A percentile compares a stretch with the other conserved stretches of the same genome.
phyloP scores from a whole-genome alignment of 495 filamentous ascomycete genomes.

The Haplographium delicatum region DNA sequence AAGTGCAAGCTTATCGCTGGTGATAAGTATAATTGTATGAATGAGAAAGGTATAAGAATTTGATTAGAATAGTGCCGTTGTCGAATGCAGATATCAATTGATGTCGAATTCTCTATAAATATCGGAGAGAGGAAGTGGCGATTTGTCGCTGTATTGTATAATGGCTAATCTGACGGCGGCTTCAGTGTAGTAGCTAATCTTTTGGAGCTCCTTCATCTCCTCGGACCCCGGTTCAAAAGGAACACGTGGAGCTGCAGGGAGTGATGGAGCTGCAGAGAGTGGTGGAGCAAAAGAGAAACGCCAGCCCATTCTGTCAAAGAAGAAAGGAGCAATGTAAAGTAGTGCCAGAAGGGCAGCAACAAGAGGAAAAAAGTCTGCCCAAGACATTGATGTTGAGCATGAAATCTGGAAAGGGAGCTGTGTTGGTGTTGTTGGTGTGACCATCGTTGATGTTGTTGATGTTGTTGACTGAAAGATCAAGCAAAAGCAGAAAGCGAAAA shows the following conservation, averaged over 20 bases:
- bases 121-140: background rate
- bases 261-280: too few species aligned
- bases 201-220: background rate
- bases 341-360: background rate
- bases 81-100: too few species aligned
- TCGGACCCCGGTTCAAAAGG: background rate
- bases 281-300: background rate
- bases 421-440: too few species aligned
- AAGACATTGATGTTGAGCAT: background rate
- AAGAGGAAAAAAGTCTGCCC: background rate
- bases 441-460: background rate
- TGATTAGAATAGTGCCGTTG: constrained; percentile 1
- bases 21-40: constrained; percentile 9
- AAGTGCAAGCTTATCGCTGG: constrained; percentile 5
- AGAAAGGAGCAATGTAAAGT: background rate
- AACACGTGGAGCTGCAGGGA: background rate
- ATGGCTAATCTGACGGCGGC: background rate
- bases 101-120: background rate
- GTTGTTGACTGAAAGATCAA: background rate
- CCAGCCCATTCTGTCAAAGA: background rate
- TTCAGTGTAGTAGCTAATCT: background rate
- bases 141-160: constrained; percentile 3
- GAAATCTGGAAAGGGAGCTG: background rate
- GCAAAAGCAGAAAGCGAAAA: background rate
- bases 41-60: background rate